Base-by-base conservation (phyloP, 176 grass and related monocot species). In the Puccinellia tenuiflora region DNA sequence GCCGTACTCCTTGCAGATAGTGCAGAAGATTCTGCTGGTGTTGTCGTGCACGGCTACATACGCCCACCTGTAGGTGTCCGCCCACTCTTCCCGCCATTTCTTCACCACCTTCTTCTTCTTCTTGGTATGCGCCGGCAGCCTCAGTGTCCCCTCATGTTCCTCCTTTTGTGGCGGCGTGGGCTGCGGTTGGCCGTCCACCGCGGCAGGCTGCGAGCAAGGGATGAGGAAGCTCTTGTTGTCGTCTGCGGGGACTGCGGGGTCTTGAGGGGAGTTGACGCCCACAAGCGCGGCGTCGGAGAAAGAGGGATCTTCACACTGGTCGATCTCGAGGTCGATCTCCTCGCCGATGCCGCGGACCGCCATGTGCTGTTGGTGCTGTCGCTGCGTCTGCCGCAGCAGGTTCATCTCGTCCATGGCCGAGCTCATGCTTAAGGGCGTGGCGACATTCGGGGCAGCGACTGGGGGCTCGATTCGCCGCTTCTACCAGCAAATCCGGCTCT, bases 41-140 rank as follows among this genome's bases (percentile, higher is more conserved):
- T 75, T 88, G 45, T 96, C 96, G 75, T 94, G 91, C 67, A 85
- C 89, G 22, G 85, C 87, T n/a, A 96, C 93, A 47, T 99, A 99
- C 55, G 96, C 96, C 96, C 96, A 99, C 77, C 90, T 98, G 73
- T 98, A 98, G 21, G 95, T 95, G 86, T 98, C 95, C 0, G 95
- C 90, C 95, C 95, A 98, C 84, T 98, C 95, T 62, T 90, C 96
- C 62, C 96, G 80, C 96, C 96, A 98, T 76, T 95, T 99, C 87
- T 99, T 99, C 33, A 99, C 93, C 63, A 96, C 91, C 68, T 99
- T 99, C 85, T 94, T 99, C 93, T 99, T 99, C 89, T 90, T 95
- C 84, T 96, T 99, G 39, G 84, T 78, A 13, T 96, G 93, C 20
- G 81, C 38, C 35, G 77, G 84, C 40, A 82, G 78, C 70, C 86